Percentiles rank a stretch among this genome's conserved stretches.
phyloP scores from a whole-genome alignment of 345 rosid genomes.

The Limnanthes douglasii region DNA sequence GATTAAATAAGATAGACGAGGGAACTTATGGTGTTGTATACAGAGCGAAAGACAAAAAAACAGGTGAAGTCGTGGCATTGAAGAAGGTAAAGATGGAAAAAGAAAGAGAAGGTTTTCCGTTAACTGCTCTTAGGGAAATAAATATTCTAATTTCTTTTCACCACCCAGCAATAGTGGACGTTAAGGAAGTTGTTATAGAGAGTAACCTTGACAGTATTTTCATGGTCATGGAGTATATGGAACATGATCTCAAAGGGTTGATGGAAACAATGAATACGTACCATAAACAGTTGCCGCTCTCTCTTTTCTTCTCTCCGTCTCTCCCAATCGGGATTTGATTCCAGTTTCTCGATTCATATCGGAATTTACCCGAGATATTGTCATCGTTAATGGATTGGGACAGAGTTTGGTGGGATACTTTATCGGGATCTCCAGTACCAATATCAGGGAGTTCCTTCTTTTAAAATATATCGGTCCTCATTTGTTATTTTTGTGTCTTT shows the following conservation, averaged over 20 bases:
- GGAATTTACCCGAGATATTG: no score
- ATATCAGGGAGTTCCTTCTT: no score
- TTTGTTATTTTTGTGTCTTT: no score
- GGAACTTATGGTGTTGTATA: conserved; percentile 99
- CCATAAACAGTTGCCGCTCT: no score
- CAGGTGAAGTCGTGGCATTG: conserved; percentile 92
- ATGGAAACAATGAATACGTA: conserved; percentile 98
- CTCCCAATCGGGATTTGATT: no score
- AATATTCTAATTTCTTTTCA: conserved; percentile 95
- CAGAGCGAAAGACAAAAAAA: conserved; percentile 88
- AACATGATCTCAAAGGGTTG: conserved; percentile 90
- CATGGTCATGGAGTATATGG: conserved; percentile 99
- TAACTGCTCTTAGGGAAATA: conserved; percentile 90
- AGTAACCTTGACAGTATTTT: conserved; percentile 87
- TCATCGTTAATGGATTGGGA: no score
- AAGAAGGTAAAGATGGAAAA: conserved; percentile 99
- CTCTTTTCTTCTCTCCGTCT: no score
- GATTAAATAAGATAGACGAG: conserved; percentile 95
- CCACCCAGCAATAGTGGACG: conserved; percentile 90
- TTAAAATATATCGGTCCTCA: no score
- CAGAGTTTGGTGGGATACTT: no score
- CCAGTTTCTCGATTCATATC: no score
- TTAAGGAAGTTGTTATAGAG: conserved; percentile 97
- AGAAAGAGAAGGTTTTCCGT: conserved; percentile 98
- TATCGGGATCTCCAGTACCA: no score